These are phyloP conservation scores for Nothophoma quercina DNA, from an alignment of 2,329 filamentous ascomycete species.

Conservation along the genomic window DNA sequence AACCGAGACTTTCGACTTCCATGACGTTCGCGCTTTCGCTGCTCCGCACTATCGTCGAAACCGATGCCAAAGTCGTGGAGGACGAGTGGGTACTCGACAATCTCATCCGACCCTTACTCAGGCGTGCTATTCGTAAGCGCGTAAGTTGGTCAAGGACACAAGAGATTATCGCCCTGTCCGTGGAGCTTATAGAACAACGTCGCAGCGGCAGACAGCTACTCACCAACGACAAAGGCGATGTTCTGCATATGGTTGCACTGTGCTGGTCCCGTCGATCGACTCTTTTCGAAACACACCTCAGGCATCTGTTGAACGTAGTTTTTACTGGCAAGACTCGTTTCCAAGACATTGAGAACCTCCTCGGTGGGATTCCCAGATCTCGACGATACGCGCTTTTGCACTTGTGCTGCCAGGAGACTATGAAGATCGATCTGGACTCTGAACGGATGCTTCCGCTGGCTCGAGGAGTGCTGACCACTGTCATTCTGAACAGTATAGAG, in stretches of 20 bases:
- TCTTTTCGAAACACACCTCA: conserved; percentile 28
- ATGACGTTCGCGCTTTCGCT: conserved; percentile 38
- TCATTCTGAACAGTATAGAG: conserved; percentile 20
- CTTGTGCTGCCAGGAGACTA: conserved; percentile 23
- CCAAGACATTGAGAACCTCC: conserved; percentile 11
- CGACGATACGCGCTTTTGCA: conserved; percentile 30
- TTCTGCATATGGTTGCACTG: conserved; percentile 28
- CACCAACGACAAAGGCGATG: conserved; percentile 4
- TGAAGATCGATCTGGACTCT: conserved; percentile 25
- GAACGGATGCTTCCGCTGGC: conserved; percentile 23
- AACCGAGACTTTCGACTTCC: conserved; percentile 30
- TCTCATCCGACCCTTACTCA: conserved; percentile 32
- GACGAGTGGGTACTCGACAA: conserved; percentile 21
- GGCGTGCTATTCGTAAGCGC: conserved; percentile 29
- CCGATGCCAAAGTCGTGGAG: conserved; percentile 1
- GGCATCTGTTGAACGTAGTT: conserved; percentile 8
- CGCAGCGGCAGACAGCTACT: conserved; percentile 16
- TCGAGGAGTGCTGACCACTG: conserved; percentile 7
- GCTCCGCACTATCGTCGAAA: conserved; percentile 19
- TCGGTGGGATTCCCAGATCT: conserved; percentile 11
- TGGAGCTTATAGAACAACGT: conserved; percentile 27
- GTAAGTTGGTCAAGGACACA: conserved; percentile 21
- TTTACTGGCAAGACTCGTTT: conserved; percentile 2
- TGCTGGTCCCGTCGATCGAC: conserved; percentile 36
- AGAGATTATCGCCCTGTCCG: conserved; percentile 26